phyloP scores from a whole-genome alignment of 257 asterid genomes.

The Nicotiana noctiflora region DNA sequence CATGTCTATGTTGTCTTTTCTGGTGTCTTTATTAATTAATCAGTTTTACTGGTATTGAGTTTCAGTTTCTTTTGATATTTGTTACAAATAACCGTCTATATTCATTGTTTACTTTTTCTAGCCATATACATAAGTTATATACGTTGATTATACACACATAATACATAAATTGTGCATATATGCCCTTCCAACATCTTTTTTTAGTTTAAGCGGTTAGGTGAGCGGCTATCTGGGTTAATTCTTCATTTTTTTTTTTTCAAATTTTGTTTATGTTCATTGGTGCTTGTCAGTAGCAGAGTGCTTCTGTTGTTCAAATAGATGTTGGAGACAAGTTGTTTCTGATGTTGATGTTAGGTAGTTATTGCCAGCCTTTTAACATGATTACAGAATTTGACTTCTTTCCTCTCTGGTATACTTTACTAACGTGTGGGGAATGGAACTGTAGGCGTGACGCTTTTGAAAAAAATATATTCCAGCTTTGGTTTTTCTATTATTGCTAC shows the following conservation, averaged over 20 bases:
- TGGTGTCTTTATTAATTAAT: neutral
- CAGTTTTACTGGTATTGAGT: neutral
- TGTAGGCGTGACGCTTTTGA: neutral
- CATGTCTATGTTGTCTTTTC: neutral
- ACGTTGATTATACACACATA: no score
- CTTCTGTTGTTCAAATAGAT: neutral
- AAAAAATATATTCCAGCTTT: neutral
- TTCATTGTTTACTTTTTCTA: no score
- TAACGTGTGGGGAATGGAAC: neutral
- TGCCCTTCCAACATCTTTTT: no score
- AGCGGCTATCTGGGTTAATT: no score
- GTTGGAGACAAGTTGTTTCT: neutral
- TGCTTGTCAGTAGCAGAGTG: neutral
- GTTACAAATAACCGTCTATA: neutral
- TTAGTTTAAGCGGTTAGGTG: no score
- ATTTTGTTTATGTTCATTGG: neutral
- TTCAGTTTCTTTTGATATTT: neutral
- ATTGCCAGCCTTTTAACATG: neutral
- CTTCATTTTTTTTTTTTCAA: neutral
- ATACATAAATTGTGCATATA: no score
- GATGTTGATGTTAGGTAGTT: neutral
- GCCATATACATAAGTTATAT: no score
- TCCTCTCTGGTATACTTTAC: neutral
- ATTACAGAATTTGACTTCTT: neutral
- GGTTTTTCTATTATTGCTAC: neutral